These are phyloP conservation scores for Cystobasidium pallidum DNA, from an alignment of 1,284 basidiomycete genomes.

Conservation along the genomic window DNA sequence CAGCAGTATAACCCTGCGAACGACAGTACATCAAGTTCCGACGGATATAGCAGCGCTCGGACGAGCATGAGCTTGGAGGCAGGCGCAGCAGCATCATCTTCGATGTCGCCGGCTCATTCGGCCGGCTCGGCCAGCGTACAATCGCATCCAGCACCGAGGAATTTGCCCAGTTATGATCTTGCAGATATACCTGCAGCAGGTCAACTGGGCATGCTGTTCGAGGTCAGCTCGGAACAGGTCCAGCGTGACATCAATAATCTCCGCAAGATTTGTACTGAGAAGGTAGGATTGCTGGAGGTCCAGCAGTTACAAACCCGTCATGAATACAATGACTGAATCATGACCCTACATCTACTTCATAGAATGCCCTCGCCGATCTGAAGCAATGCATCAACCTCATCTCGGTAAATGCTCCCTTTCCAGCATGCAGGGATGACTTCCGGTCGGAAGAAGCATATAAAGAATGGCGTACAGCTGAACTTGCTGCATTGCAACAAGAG, in stretches of 20 bases:
- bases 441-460: slow-evolving; percentile 76
- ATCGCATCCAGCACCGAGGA: neutral
- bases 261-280: slow-evolving; percentile 73
- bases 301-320: neutral
- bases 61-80: slow-evolving; percentile 15
- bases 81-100: neutral
- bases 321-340: no score
- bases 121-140: neutral
- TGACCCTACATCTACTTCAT: no score
- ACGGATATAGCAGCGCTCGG: slow-evolving; percentile 30
- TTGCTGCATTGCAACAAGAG: slow-evolving; percentile 78
- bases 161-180: slow-evolving; percentile 54
- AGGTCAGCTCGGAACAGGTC: slow-evolving; percentile 68
- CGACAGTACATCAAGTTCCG: neutral
- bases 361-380: slow-evolving; percentile 80
- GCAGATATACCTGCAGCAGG: slow-evolving; percentile 75
- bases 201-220: slow-evolving; percentile 74
- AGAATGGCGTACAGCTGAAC: slow-evolving; percentile 82
- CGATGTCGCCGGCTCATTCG: slow-evolving; percentile 5
- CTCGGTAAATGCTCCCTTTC: slow-evolving; percentile 78
- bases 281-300: slow-evolving; percentile 16
- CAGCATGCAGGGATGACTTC: slow-evolving; percentile 85
- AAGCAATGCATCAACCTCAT: slow-evolving; percentile 92
- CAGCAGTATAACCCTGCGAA: slow-evolving; percentile 3
- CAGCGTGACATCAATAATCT: slow-evolving; percentile 75